Conservation (phyloP, 108 stramenopile genomes). For the Pinguiococcus pyrenoidosus region DNA sequence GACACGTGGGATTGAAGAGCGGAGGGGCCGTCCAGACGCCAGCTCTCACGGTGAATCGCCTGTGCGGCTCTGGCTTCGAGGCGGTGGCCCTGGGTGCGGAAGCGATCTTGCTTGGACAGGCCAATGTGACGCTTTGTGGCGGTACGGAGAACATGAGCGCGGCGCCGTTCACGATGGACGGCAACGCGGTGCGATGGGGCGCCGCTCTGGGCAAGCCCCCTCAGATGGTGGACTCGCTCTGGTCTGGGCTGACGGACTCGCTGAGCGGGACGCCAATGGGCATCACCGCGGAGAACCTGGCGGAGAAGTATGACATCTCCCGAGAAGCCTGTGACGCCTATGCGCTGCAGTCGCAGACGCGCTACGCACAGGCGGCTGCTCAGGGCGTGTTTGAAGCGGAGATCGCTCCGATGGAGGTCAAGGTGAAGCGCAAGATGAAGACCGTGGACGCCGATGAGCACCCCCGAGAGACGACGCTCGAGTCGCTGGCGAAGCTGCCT, state of each 20-base stretch:
- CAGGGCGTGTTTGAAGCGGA: constrained; percentile 73
- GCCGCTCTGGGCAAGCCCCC: constrained; percentile 69
- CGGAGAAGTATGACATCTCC: constrained; percentile 68
- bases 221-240: constrained; percentile 39
- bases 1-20: constrained; percentile 73
- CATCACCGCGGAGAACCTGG: constrained; percentile 92
- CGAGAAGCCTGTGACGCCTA: constrained; percentile 76
- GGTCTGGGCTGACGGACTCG: constrained; percentile 66
- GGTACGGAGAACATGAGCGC: constrained; percentile 93
- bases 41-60: constrained; percentile 84
- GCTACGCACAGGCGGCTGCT: too few relatives aligned
- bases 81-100: constrained; percentile 66
- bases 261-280: constrained; percentile 84
- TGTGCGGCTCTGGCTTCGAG: constrained; percentile 95
- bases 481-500: constrained; percentile 64
- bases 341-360: constrained; percentile 71
- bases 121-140: constrained; percentile 67
- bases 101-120: constrained; percentile 69
- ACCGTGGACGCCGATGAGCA: constrained; percentile 80
- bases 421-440: constrained; percentile 32
- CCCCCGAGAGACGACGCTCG: constrained; percentile 70
- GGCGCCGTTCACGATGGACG: constrained; percentile 66
- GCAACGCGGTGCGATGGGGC: constrained; percentile 63
- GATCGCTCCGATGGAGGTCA: constrained; percentile 78
- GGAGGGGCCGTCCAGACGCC: constrained; percentile 60